Conservation (phyloP, 2,329 filamentous ascomycete genomes). For the Arthrobotrys megalospora region DNA sequence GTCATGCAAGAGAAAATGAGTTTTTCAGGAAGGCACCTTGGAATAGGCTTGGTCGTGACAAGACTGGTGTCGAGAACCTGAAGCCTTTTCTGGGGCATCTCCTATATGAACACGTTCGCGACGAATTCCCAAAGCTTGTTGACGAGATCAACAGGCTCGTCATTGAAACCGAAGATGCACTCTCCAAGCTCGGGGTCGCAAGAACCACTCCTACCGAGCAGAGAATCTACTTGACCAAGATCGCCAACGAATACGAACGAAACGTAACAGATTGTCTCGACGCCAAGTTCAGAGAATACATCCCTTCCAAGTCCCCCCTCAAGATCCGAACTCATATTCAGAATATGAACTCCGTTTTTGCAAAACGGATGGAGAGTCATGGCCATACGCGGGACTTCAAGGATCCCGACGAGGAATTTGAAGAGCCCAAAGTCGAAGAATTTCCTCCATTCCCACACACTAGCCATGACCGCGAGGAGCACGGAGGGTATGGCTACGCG, state of each 20-base stretch:
- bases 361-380: conserved; percentile 62
- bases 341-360: conserved; percentile 63
- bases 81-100: conserved; percentile 68
- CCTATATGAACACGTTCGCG: conserved; percentile 68
- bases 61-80: conserved; percentile 68
- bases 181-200: conserved; percentile 66
- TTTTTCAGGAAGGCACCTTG: conserved; percentile 64
- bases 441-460: not conserved
- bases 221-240: conserved; percentile 66
- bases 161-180: conserved; percentile 62
- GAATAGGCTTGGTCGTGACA: conserved; percentile 64
- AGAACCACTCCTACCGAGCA: conserved; percentile 67
- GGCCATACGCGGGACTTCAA: conserved; percentile 65
- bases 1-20: conserved; percentile 61
- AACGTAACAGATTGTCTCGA: conserved; percentile 66
- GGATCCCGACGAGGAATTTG: conserved; percentile 2
- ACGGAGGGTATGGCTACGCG: not conserved
- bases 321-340: conserved; percentile 64
- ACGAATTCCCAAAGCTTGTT: conserved; percentile 70
- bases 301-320: conserved; percentile 65
- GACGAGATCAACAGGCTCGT: conserved; percentile 67
- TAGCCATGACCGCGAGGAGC: not conserved
- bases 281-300: conserved; percentile 66
- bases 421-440: conserved; percentile 40
- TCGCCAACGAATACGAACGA: conserved; percentile 68